A percentile compares a stretch with the other conserved stretches of the same genome.
These are phyloP conservation scores for Penicillium sp. DNA, from an alignment of 2,329 filamentous ascomycete genomes.

Conservation along the genomic window DNA sequence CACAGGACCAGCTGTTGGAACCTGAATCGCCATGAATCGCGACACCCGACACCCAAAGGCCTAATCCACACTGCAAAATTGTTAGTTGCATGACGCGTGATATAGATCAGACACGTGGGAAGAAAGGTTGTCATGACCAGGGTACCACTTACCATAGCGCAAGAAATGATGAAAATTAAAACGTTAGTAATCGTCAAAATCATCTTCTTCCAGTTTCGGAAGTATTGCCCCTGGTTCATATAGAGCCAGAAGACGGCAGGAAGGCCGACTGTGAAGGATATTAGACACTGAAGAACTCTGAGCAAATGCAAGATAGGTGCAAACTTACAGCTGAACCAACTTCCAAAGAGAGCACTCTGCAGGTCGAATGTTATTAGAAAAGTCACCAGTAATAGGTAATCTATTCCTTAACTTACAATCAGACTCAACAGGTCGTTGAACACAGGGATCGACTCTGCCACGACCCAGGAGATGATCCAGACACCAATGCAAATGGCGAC, in stretches of 20 bases:
- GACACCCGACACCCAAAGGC: conserved; percentile 30
- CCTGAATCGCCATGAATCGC: conserved; percentile 30
- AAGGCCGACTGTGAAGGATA: conserved; percentile 36
- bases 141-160: conserved; percentile 25
- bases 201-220: conserved; percentile 33
- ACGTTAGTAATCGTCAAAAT: conserved; percentile 30
- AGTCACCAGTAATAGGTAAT: background rate
- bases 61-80: conserved; percentile 27
- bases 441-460: conserved; percentile 69
- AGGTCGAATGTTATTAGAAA: conserved; percentile 25
- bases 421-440: conserved; percentile 68
- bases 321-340: conserved; percentile 62
- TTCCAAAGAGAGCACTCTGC: conserved; percentile 60
- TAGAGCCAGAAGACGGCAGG: conserved; percentile 42
- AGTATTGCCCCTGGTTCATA: conserved; percentile 37
- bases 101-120: background rate
- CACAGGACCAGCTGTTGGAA: conserved; percentile 30
- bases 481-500: conserved; percentile 55
- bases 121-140: background rate
- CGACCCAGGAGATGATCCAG: conserved; percentile 65
- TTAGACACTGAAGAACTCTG: conserved; percentile 8
- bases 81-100: conserved; percentile 3
- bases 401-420: conserved; percentile 42
- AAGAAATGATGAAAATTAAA: conserved; percentile 23
- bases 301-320: background rate